Conservation (phyloP, 345 rosid genomes). For the Trapa incisa region DNA sequence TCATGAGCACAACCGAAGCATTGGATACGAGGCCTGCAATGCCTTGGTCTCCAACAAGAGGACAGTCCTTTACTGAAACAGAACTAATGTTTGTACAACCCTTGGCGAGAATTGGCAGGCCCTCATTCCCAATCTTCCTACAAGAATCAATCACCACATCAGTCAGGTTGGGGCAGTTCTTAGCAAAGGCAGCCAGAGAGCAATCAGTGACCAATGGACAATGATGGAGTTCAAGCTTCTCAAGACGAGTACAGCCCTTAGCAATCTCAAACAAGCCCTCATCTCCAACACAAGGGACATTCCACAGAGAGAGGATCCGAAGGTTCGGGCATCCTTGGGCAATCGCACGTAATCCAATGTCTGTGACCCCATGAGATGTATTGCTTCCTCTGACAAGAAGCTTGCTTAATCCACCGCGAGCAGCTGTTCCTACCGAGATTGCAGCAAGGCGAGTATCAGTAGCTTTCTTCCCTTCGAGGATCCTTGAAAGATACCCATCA, state of each 20-base stretch:
- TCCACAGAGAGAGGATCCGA: slow-evolving; percentile 61
- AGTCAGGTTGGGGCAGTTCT: slow-evolving; percentile 54
- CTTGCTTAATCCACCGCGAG: slow-evolving; percentile 76
- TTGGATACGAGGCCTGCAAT: slow-evolving; percentile 46
- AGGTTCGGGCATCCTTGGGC: slow-evolving; percentile 71
- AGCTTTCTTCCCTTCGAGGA: slow-evolving; percentile 81
- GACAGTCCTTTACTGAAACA: slow-evolving; percentile 59
- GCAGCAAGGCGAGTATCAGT: slow-evolving; percentile 83
- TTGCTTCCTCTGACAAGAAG: slow-evolving; percentile 46
- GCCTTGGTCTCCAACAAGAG: slow-evolving; percentile 84
- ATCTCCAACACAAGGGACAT: slow-evolving; percentile 48
- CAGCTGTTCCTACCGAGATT: slow-evolving; percentile 73
- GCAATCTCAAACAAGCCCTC: slow-evolving; percentile 68
- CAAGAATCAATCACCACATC: slow-evolving; percentile 71
- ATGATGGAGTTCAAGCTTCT: slow-evolving; percentile 65
- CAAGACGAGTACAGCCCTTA: slow-evolving; percentile 51
- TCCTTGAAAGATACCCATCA: slow-evolving; percentile 63
- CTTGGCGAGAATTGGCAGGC: slow-evolving; percentile 52
- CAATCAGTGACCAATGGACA: slow-evolving; percentile 56
- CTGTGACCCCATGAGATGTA: slow-evolving; percentile 42
- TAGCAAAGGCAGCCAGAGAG: slow-evolving; percentile 55
- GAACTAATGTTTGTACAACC: slow-evolving; percentile 60
- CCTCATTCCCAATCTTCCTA: slow-evolving; percentile 59
- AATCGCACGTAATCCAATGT: slow-evolving; percentile 58
- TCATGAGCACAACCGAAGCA: slow-evolving; percentile 29